These are phyloP conservation scores for Mycena capillaripes DNA, from an alignment of 768 basidiomycete species.

Conservation along the genomic window DNA sequence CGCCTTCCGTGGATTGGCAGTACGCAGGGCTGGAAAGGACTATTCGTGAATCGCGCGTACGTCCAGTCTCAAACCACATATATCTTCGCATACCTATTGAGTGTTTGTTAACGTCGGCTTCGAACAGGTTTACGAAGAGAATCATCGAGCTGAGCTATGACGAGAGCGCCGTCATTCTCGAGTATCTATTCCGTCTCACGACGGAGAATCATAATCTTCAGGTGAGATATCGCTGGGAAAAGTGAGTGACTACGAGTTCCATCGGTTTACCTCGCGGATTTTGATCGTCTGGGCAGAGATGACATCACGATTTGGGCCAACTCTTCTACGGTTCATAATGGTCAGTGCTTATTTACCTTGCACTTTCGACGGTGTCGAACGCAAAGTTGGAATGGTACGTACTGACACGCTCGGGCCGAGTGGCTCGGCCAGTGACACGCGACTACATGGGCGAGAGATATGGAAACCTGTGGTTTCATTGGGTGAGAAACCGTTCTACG, in stretches of 20 bases:
- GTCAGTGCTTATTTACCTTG: conserved; percentile 1
- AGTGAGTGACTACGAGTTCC: conserved; percentile 13
- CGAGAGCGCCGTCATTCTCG: conserved; percentile 51
- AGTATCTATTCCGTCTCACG: conserved; percentile 53
- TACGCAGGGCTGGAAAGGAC: conserved; percentile 50
- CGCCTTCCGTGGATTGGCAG: neutral
- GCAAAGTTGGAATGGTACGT: neutral
- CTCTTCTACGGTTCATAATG: conserved; percentile 48
- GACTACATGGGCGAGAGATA: conserved; percentile 9
- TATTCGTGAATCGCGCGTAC: conserved; percentile 53
- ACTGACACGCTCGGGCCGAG: conserved; percentile 8
- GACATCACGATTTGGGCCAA: conserved; percentile 61
- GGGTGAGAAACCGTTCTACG: conserved; percentile 6
- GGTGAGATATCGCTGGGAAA: conserved; percentile 52
- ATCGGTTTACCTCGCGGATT: conserved; percentile 5
- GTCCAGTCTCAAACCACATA: neutral
- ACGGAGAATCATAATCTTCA: conserved; percentile 60
- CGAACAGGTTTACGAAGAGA: conserved; percentile 52
- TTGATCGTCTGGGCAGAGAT: conserved; percentile 29
- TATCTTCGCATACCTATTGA: conserved; percentile 8
- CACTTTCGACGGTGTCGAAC: neutral
- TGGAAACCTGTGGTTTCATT: conserved; percentile 8
- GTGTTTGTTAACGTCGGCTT: conserved; percentile 17
- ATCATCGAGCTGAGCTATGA: conserved; percentile 54
- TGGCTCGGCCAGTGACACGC: conserved; percentile 2